Conservation (phyloP, 2,329 filamentous ascomycete species). For the Volutella citrinella region DNA sequence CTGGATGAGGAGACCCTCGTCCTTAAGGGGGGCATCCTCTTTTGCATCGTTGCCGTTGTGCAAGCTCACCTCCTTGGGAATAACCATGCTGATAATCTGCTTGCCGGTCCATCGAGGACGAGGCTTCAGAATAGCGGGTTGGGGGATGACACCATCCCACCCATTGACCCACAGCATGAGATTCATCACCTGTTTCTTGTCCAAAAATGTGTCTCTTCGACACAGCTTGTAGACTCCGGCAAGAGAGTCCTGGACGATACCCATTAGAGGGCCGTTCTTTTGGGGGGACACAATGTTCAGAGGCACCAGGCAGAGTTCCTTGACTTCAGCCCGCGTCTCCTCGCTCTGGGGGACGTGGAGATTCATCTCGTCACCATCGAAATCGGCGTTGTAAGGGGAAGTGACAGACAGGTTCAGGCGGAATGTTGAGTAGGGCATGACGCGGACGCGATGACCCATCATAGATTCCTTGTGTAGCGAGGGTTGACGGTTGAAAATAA, state of each 20-base stretch:
- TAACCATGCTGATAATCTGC: slow-evolving; percentile 91
- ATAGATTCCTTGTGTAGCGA: slow-evolving; percentile 99
- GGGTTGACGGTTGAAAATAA: slow-evolving; percentile 99
- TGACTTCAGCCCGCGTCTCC: slow-evolving; percentile 92
- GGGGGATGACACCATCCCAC: slow-evolving; percentile 93
- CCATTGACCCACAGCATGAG: slow-evolving; percentile 95
- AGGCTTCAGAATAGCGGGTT: slow-evolving; percentile 91
- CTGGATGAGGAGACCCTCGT: slow-evolving; percentile 79
- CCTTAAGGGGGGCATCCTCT: slow-evolving; percentile 62
- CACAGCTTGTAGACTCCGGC: slow-evolving; percentile 97
- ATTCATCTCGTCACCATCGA: slow-evolving; percentile 99
- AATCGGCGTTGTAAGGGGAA: slow-evolving; percentile 99
- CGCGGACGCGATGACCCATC: slow-evolving; percentile 97
- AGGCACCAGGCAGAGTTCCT: slow-evolving; percentile 94
- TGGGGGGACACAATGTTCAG: slow-evolving; percentile 98
- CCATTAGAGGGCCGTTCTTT: slow-evolving; percentile 95
- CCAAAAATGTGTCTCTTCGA: slow-evolving; percentile 85
- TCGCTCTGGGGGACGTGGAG: slow-evolving; percentile 98
- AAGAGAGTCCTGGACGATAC: slow-evolving; percentile 97
- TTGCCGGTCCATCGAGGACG: slow-evolving; percentile 95
- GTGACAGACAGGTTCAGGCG: slow-evolving; percentile 96
- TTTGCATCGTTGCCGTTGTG: slow-evolving; percentile 59
- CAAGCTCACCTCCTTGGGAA: slow-evolving; percentile 83
- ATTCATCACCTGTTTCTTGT: slow-evolving; percentile 92
- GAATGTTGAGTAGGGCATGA: slow-evolving; percentile 99